Base-by-base conservation (phyloP, 208 protist species). In the Leishmania turanica region DNA sequence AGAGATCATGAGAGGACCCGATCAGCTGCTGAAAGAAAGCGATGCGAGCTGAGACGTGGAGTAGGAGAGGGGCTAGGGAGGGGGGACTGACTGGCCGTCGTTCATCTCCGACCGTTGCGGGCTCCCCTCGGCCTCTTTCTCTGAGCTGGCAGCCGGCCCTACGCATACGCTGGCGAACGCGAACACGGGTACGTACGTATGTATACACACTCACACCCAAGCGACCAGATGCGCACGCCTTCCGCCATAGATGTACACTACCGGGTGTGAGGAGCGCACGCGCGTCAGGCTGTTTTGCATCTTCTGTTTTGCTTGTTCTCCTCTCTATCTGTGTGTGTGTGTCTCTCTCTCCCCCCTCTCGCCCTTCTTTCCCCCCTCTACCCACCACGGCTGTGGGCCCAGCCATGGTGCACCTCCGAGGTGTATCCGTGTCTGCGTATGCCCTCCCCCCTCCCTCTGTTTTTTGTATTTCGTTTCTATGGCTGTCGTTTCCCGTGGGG, bases 1-100 rank as follows among this genome's bases (percentile, higher is more conserved):
- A 54, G 78, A 81, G 74, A 77, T 86, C 13, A 76, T 86, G 78
- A 70, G 31, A 42, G 74, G 72, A 2, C 76, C 82, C 45, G 68
- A 82, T 53, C 4, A 49, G 31, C 37, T 82, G 64, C 72, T 86
- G 54, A 66, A 66, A 1, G 13, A 56, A 40, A 60, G n/a, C 51
- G 78, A 86, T 42, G 62, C 73, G 9, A 73, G 72, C 65, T 66
- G 74, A 77, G 56, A 11, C 19, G 9, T 19, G 31, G 34, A 65
- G 53, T 45, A 19, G 31, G 34, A 51, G 31, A 2, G 40, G 73
- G 31, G 49, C 6, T 49, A 49, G 45, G 9, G 31, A 15, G 37
- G 37, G 34, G 73, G 34, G 31, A 31, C 13, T 42, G 34, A 37
- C 24, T 76, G 53, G 15, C 21, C n/a, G 75, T 31, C 15, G 6